Evolutionary conservation across 2,329 filamentous ascomycete species (phyloP).

Genomic region (Fusarium xylarioides): DNA sequence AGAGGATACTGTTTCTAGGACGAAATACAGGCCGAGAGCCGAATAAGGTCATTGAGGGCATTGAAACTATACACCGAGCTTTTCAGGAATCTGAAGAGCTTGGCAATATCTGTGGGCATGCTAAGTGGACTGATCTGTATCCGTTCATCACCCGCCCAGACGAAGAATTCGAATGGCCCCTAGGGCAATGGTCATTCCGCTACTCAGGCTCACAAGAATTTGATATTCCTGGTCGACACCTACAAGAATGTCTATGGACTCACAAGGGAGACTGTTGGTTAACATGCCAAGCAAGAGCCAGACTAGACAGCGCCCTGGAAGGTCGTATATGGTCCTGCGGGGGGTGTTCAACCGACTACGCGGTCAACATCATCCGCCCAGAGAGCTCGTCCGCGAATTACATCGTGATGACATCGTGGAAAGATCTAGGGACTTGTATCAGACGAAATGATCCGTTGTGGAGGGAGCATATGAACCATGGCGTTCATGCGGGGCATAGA

Average conservation of each 20-base stretch:
- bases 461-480: background rate
- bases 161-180: background rate
- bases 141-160: background rate
- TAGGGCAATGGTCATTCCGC: background rate
- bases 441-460: background rate
- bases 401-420: background rate
- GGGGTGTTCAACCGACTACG: background rate
- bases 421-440: background rate
- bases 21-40: rapidly evolving
- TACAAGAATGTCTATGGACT: background rate
- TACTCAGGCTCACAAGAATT: background rate
- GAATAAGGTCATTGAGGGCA: rapidly evolving
- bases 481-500: background rate
- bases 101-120: background rate
- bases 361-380: background rate
- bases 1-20: background rate
- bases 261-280: background rate
- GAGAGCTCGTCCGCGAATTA: background rate
- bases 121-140: background rate
- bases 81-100: background rate
- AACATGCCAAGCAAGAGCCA: background rate
- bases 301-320: background rate
- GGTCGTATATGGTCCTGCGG: background rate
- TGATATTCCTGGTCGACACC: rapidly evolving
- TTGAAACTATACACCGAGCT: background rate